Evolutionary conservation across 2,329 filamentous ascomycete species (phyloP).

Genomic region (Xenosphaeropsis pyriputrescens): DNA sequence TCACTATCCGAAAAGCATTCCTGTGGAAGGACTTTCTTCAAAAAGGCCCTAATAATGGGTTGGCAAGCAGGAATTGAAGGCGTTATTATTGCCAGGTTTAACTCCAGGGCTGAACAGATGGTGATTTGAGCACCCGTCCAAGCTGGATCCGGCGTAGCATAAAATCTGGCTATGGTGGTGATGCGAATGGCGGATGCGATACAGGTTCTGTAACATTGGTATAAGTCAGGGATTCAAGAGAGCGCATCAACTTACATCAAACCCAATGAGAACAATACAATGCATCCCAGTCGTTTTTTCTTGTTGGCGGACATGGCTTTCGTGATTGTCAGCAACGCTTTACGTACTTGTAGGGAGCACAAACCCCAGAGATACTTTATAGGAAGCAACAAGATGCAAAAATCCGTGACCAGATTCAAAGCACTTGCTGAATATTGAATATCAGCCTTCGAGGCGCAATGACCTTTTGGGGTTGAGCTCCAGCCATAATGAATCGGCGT

Average conservation of each 20-base stretch:
- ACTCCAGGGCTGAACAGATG: conserved; percentile 1
- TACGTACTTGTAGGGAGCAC: neutral
- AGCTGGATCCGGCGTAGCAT: neutral
- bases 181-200: neutral
- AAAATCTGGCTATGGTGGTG: conserved; percentile 1
- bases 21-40: too few relatives aligned
- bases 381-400: neutral
- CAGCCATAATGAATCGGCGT: neutral
- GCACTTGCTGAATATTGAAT: neutral
- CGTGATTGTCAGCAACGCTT: neutral
- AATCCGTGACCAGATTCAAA: conserved; percentile 1
- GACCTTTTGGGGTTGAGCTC: neutral
- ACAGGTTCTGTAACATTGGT: neutral
- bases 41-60: neutral
- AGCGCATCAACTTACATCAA: neutral
- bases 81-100: neutral
- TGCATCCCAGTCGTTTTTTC: neutral
- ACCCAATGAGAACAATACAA: neutral
- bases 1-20: too few relatives aligned
- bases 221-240: neutral
- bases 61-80: neutral
- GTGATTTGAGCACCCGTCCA: neutral
- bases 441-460: neutral
- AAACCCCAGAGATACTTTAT: conserved; percentile 1
- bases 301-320: neutral